Evolutionary conservation across 495 filamentous ascomycete genomes (phyloP).

Genomic region (Choiromyces venosus): DNA sequence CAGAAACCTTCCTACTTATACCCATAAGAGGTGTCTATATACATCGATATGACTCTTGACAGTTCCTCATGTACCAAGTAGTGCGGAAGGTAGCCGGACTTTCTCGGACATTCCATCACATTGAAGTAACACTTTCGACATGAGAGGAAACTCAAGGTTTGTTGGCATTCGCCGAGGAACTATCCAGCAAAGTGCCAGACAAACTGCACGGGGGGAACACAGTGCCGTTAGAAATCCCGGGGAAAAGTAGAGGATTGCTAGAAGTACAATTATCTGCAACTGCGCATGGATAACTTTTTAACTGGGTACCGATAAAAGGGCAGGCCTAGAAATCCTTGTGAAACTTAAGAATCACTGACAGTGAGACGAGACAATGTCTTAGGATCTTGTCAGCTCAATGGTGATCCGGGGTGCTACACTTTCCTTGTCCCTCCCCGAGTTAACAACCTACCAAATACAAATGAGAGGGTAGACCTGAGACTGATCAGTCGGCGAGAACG

Average conservation of each 20-base stretch:
- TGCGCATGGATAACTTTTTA: background rate
- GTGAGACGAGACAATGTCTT: background rate
- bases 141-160: background rate
- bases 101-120: too few relatives aligned
- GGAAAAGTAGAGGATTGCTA: background rate
- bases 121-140: too few relatives aligned
- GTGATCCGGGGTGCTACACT: background rate
- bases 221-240: background rate
- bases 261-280: background rate
- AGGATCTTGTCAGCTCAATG: background rate
- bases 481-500: background rate
- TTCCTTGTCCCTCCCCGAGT: background rate
- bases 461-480: background rate
- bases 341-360: too few relatives aligned
- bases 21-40: too few relatives aligned
- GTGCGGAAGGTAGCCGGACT: too few relatives aligned
- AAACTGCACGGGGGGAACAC: background rate
- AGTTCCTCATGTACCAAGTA: too few relatives aligned
- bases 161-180: background rate
- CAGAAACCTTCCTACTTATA: too few relatives aligned
- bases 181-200: background rate
- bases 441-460: background rate
- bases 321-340: background rate
- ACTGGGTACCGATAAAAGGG: background rate
- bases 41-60: too few relatives aligned